Percentiles rank a stretch among this genome's conserved stretches.
These are phyloP conservation scores for Cydonia oblonga DNA, from an alignment of 331 rosid species.

Conservation along the genomic window DNA sequence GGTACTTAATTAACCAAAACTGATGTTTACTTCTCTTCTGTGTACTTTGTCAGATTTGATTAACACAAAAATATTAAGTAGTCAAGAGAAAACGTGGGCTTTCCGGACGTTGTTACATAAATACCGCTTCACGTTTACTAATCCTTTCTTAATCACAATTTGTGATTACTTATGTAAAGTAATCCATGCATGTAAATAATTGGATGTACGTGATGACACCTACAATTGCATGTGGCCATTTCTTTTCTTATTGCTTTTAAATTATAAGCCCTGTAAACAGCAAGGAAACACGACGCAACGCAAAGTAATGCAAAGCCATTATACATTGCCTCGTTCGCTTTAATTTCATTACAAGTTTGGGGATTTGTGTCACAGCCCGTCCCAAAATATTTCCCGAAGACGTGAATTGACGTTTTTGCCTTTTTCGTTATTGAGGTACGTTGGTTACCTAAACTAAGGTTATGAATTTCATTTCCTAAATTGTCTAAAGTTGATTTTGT, in stretches of 20 bases:
- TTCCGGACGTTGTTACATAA: background rate
- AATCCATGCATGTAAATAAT: background rate
- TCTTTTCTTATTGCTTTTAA: background rate
- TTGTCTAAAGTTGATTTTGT: too few species aligned
- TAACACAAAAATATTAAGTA: background rate
- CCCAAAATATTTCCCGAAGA: too few species aligned
- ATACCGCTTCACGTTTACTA: background rate
- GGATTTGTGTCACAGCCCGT: too few species aligned
- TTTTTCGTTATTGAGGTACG: too few species aligned
- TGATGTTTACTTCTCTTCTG: background rate
- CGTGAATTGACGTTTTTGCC: too few species aligned
- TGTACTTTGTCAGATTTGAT: background rate
- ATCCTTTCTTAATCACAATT: background rate
- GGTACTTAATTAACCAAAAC: background rate
- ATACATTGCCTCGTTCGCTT: background rate
- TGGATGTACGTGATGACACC: background rate
- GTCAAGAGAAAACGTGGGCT: background rate
- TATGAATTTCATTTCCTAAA: too few species aligned
- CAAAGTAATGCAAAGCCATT: background rate
- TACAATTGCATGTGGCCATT: background rate
- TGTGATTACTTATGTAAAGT: background rate
- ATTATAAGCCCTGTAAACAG: background rate
- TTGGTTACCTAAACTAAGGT: too few species aligned
- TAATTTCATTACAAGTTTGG: background rate
- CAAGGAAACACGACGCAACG: background rate